Evolutionary conservation across 345 rosid species (phyloP).

Genomic region (Dipteronia sinensis): DNA sequence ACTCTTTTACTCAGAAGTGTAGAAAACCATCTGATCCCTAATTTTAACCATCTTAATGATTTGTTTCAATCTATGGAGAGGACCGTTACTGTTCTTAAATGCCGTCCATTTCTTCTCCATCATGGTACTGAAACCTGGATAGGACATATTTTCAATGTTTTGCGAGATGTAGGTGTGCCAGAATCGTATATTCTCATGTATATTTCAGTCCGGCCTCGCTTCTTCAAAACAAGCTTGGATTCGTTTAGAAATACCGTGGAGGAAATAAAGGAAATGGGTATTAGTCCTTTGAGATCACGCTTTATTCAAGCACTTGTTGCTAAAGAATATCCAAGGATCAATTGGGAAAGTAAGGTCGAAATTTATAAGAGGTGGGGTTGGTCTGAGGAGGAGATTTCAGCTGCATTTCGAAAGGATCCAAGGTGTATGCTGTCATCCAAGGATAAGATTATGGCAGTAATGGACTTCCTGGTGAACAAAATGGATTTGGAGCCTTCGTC

Average conservation of each 20-base stretch:
- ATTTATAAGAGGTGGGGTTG: slow-evolving; percentile 30
- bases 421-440: slow-evolving; percentile 9
- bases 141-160: not conserved
- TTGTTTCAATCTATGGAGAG: slow-evolving; percentile 20
- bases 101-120: not conserved
- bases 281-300: slow-evolving; percentile 5
- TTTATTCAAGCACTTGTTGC: slow-evolving; percentile 24
- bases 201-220: not conserved
- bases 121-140: not conserved
- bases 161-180: slow-evolving; percentile 28
- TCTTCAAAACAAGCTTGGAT: not conserved
- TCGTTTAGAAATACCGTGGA: slow-evolving; percentile 13
- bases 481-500: slow-evolving; percentile 19
- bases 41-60: not conserved
- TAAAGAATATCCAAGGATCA: slow-evolving; percentile 6
- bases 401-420: slow-evolving; percentile 17
- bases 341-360: slow-evolving; percentile 27
- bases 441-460: slow-evolving; percentile 18
- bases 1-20: not conserved
- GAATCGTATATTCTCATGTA: slow-evolving; percentile 8
- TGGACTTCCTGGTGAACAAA: slow-evolving; percentile 24
- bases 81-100: not conserved
- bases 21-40: slow-evolving; percentile 11
- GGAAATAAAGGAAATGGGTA: slow-evolving; percentile 25
- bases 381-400: slow-evolving; percentile 23